These are phyloP conservation scores for Stephania japonica DNA, from an alignment of 164 flowering plant genomes.

Conservation along the genomic window DNA sequence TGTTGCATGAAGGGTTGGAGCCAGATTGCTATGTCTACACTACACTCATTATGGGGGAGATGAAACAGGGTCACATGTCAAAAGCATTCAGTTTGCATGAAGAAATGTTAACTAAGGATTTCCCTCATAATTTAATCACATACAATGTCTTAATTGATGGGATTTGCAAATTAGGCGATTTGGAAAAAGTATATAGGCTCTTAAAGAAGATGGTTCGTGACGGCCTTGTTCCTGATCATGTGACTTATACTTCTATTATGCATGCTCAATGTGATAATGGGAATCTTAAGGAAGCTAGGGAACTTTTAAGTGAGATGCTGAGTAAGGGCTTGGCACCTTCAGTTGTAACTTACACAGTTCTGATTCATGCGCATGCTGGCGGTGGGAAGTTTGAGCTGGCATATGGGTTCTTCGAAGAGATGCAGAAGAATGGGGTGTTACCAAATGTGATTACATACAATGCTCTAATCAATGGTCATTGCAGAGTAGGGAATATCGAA, in stretches of 20 bases:
- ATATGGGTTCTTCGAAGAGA: constrained; percentile 42
- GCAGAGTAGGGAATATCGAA: constrained; percentile 39
- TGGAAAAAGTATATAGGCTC: constrained; percentile 37
- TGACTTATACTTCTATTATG: constrained; percentile 58
- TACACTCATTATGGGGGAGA: constrained; percentile 39
- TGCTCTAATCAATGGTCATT: constrained; percentile 59
- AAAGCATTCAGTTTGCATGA: constrained; percentile 46
- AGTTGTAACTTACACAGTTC: constrained; percentile 60
- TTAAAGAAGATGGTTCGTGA: constrained; percentile 41
- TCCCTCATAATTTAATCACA: constrained; percentile 42
- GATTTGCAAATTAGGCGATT: constrained; percentile 37
- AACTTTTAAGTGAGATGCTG: constrained; percentile 44
- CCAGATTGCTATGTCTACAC: constrained; percentile 51
- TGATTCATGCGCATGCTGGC: constrained; percentile 55
- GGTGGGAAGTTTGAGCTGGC: constrained; percentile 40
- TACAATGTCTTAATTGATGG: constrained; percentile 61
- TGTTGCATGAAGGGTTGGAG: constrained; percentile 47
- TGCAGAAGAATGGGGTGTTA: constrained; percentile 44
- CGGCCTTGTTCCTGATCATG: constrained; percentile 51
- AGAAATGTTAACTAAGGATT: constrained; percentile 50
- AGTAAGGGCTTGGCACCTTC: constrained; percentile 45
- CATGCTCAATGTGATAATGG: constrained; percentile 41
- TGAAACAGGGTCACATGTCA: constrained; percentile 35
- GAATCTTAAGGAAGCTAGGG: constrained; percentile 36
- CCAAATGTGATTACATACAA: constrained; percentile 74